Evolutionary conservation across 192 early-diverging fungal species (phyloP), one percentile per base, ranked within the genome.

Genomic region (Umbelopsis vinacea): DNA sequence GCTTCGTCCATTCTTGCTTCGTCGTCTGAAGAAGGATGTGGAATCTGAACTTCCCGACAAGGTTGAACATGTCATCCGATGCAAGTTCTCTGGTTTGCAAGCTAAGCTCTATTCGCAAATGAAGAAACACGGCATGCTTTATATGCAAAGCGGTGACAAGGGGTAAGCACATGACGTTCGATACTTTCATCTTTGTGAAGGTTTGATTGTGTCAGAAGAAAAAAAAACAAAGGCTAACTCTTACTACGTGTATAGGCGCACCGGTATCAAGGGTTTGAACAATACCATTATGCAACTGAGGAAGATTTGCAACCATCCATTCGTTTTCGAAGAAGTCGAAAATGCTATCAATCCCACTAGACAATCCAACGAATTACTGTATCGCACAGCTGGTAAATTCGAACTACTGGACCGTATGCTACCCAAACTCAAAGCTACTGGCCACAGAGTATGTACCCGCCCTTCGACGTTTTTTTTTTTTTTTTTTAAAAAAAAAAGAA

Each of bases 251-350:
- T 24, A 53, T 38, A 82, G 81, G 67, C 80, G 83, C 46, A 82
- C 81, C 38, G 86, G 87, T 21, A 89, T 88, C 52, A 93, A 90
- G 68, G 91, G 92, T 14, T 81, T 99, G 66, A 97, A 94, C 83
- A 99, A 99, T 83, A 88, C 94, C 11, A 91, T 99, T 55, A 97
- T 99, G 98, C 96, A 99, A 79, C 89, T 99, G 57, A 90, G 97
- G 43, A 98, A 98, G 79, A 94, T 99, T 73, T 96, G 94, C 80
- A 99, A 98, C 83, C 98, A 99, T 82, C 98, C 98, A 54, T 99
- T 93, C 79, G 96, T 98, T 17, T 98, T 95, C 86, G 90, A 92
- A 55, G 93, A 94, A 71, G 96, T 99, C 0, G 96, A 97, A 74
- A 81, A 88, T 35, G 77, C 85, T 23, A 83, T 99, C 81, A 94